Base-by-base conservation (phyloP, 1,284 basidiomycete genomes). In the Boletus subluridellus region DNA sequence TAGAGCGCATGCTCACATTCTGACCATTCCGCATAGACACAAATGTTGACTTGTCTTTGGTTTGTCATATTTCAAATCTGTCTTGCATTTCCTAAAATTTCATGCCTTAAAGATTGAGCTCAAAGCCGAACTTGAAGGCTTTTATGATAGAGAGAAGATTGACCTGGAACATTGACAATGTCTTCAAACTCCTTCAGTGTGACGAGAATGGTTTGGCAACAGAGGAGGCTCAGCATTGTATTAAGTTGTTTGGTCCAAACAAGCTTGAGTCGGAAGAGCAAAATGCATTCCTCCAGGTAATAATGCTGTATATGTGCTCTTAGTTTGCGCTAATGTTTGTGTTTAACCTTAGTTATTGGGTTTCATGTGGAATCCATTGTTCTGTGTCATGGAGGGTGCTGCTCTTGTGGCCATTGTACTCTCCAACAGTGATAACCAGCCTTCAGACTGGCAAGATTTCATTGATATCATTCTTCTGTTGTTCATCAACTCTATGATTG, bases 361-460 rank as follows among this genome's bases (percentile, higher is more conserved):
- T 73, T 98, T 97, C 83, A 96, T 96, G 94, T 96, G 94, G 94
- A 97, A 97, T 80, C 95, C 95, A 54, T 83, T 98, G 28, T 97
- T 95, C 44, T 98, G 95, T 95, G 96, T 98, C 78, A 99, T 98
- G 95, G 95, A 99, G 78, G 94, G 91, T 67, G 95, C 95, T 57
- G 95, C 95, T 52, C 81, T 98, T 52, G 95, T 98, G 74, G 95
- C 95, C 60, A 98, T 98, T 74, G 95, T 86, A 49, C 86, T 98
- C 44, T 97, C 95, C 63, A 98, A 98, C 77, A 95, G 96, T 78
- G 87, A 86, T 67, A 80, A 82, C 63, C 80, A 81, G 64, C 85
- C 95, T 50, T 95, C 95, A 46, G 94, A 98, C 74, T 98, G 96
- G 96, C 82, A 90, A 73, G 95, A 98, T 82, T 99, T 98, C 78